phyloP scores from a whole-genome alignment of 164 flowering plant genomes.

The Vitis cinerea region DNA sequence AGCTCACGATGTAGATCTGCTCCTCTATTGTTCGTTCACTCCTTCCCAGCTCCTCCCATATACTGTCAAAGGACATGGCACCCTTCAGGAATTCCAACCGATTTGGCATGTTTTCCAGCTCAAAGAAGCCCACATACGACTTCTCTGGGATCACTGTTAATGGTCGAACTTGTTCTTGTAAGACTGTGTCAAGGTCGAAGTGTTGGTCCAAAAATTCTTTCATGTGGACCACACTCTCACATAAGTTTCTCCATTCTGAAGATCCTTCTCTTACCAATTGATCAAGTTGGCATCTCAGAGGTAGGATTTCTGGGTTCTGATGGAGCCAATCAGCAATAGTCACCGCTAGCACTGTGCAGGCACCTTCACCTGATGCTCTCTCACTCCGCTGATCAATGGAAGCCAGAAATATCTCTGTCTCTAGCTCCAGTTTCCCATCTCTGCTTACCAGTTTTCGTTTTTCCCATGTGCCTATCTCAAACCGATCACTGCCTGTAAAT shows the following conservation, averaged over 20 bases:
- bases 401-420: constrained; percentile 17
- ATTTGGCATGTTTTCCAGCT: constrained; percentile 9
- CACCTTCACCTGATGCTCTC: constrained; percentile 20
- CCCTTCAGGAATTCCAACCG: constrained; percentile 17
- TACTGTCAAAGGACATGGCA: constrained; percentile 19
- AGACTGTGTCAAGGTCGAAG: constrained; percentile 23
- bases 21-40: neutral
- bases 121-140: constrained; percentile 18
- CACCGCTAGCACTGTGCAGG: constrained; percentile 20
- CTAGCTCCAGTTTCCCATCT: constrained; percentile 20
- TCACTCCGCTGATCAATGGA: constrained; percentile 22
- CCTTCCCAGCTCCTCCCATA: constrained; percentile 15
- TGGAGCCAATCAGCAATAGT: constrained; percentile 23
- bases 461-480: constrained; percentile 20
- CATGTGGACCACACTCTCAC: constrained; percentile 8
- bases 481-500: constrained; percentile 8
- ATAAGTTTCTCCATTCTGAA: constrained; percentile 26
- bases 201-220: constrained; percentile 12
- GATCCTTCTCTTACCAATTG: constrained; percentile 18
- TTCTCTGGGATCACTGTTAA: constrained; percentile 8
- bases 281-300: constrained; percentile 12
- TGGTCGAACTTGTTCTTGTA: constrained; percentile 17
- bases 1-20: constrained; percentile 20
- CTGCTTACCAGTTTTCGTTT: constrained; percentile 15
- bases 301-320: constrained; percentile 8